Percentiles rank a stretch among this genome's conserved stretches.
Conservation (phyloP, 345 rosid genomes). For the Noccaea caerulescens region DNA sequence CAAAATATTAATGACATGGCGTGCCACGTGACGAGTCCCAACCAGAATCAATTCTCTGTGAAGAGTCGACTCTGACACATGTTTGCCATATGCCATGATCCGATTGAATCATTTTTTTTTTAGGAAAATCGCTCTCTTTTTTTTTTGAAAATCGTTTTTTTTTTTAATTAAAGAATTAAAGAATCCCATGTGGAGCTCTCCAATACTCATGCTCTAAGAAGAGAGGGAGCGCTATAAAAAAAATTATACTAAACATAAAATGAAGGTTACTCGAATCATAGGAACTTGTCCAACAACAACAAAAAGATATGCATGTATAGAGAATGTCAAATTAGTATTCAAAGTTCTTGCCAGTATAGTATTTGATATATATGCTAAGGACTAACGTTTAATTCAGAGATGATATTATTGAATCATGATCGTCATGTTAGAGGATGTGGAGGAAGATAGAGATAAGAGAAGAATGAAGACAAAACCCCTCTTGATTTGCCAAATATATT, state of each 20-base stretch:
- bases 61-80: no score
- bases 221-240: no score
- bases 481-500: neutral
- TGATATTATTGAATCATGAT: constrained; percentile 9
- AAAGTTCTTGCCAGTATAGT: neutral
- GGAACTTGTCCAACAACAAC: neutral
- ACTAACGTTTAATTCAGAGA: neutral
- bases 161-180: no score
- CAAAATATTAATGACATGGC: no score
- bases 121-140: no score
- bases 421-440: constrained; percentile 34
- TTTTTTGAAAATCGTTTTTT: no score
- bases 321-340: neutral
- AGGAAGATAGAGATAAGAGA: constrained; percentile 38
- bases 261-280: neutral
- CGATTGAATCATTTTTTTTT: no score
- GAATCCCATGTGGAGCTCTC: no score
- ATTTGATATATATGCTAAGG: neutral
- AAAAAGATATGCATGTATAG: neutral
- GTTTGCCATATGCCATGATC: no score
- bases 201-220: no score
- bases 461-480: constrained; percentile 36
- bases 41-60: no score
- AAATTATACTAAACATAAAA: neutral
- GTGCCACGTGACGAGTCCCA: no score